phyloP scores from a whole-genome alignment of 192 early-diverging fungal species.

The Mortierella alpina region DNA sequence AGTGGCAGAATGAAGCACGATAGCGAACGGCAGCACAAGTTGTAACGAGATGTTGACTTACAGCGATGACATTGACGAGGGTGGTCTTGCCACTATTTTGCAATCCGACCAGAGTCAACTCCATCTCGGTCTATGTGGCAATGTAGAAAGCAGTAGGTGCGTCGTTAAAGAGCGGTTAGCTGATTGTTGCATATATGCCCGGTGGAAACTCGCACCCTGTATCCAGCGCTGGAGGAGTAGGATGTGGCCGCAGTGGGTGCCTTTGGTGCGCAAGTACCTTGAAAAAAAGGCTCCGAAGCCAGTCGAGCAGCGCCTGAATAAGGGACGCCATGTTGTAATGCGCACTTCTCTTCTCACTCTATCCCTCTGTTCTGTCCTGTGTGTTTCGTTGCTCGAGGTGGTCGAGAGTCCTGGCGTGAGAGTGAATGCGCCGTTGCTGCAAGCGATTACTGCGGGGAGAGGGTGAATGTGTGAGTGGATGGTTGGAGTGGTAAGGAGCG shows the following conservation, averaged over 20 bases:
- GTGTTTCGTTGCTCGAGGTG: background rate
- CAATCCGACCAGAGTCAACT: conserved; percentile 87
- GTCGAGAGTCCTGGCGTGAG: background rate
- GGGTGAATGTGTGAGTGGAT: conserved; percentile 12
- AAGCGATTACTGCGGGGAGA: background rate
- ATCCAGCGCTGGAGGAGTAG: too few relatives aligned
- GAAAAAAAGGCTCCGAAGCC: conserved; percentile 85
- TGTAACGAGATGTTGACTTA: conserved; percentile 48
- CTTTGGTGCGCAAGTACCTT: conserved; percentile 59
- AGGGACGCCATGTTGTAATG: conserved; percentile 62
- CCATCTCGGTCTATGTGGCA: conserved; percentile 77
- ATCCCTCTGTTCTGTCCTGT: background rate
- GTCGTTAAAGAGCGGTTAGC: background rate
- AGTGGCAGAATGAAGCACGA: background rate
- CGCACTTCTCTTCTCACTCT: too few relatives aligned
- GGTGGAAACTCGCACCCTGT: too few relatives aligned
- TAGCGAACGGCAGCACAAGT: too few relatives aligned
- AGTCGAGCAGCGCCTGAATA: conserved; percentile 69
- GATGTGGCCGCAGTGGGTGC: background rate
- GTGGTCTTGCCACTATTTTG: conserved; percentile 92
- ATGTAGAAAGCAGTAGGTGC: background rate
- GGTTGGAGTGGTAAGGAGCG: background rate
- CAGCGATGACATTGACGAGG: conserved; percentile 86
- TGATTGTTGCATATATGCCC: background rate
- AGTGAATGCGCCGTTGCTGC: background rate